Conservation (phyloP, 2,329 filamentous ascomycete genomes). For the Ceratocystis variospora region DNA sequence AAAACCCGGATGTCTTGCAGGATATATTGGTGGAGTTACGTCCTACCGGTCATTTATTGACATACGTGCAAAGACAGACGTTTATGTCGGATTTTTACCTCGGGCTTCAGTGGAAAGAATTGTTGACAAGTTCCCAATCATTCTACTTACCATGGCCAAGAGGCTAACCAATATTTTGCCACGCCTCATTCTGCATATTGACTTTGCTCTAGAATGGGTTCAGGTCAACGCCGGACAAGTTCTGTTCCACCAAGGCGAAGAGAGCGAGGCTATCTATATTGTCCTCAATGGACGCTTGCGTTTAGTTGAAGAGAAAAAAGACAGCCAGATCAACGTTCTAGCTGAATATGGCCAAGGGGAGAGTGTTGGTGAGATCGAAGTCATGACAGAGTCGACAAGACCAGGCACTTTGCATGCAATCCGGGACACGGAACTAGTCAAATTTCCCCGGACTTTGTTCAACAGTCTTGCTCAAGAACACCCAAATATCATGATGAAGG, state of each 20-base stretch:
- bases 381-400: conserved; percentile 85
- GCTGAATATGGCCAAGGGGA: conserved; percentile 95
- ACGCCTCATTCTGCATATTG: conserved; percentile 82
- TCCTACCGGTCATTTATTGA: conserved; percentile 94
- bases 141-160: conserved; percentile 92
- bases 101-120: conserved; percentile 76
- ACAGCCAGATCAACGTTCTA: conserved; percentile 69
- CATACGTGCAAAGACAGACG: conserved; percentile 92
- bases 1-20: conserved; percentile 86
- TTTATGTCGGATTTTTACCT: conserved; percentile 91
- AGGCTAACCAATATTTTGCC: conserved; percentile 79
- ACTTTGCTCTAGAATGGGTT: conserved; percentile 96
- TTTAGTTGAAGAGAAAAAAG: conserved; percentile 66
- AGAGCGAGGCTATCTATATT: conserved; percentile 96
- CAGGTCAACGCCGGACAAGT: conserved; percentile 92
- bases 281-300: conserved; percentile 86
- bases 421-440: conserved; percentile 88
- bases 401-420: conserved; percentile 89
- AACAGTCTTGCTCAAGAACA: conserved; percentile 96
- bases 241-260: conserved; percentile 83
- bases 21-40: conserved; percentile 86
- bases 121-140: conserved; percentile 81
- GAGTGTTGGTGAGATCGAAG: conserved; percentile 91
- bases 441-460: conserved; percentile 89
- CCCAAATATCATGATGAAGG: conserved; percentile 95